Base-by-base conservation (phyloP, 1,284 basidiomycete species). In the Megacollybia platyphylla region DNA sequence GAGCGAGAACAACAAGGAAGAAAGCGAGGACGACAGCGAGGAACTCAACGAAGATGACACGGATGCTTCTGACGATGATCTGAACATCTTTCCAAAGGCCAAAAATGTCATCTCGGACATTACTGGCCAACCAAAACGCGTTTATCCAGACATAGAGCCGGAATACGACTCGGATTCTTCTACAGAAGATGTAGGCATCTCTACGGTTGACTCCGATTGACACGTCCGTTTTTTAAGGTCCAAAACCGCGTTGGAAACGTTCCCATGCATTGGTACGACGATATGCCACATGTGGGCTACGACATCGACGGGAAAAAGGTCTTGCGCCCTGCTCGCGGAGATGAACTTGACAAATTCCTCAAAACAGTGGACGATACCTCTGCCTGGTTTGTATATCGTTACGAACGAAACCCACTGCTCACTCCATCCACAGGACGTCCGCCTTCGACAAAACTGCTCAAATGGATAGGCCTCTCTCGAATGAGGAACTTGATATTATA, bases 201-300 rank as follows among this genome's bases (percentile, higher is more conserved):
- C 40, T 36, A 30, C 42, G 45, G 44, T 49, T 37, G 28, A 43
- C 40, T 36, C 15, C 4, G 40, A 32, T n/a, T 44, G 18, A 43
- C 36, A 50, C 39, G 48, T 43, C 45, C 40, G 43, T 46, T 36
- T 30, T 36, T 36, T 48, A 47, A 96, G 90, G 76, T 81, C 48
- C 87, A 88, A 29, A 98, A 97, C 61, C 86, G 93, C 45, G 81
- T 97, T 52, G 96, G 96, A 46, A 79, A 96, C 64, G 73, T 99
- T 44, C 96, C 96, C 37, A 83, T 90, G 69, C 91, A 97, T 58
- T 99, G 94, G 91, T 99, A 99, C 64, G 96, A 98, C 60, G 94
- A 98, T 66, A 70, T 99, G 52, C 96, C 96, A n/a, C 96, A 99
- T 65, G 80, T 99, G 56, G 96, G 96, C 39, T 99, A 99, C 66